Percentiles rank a stretch among this genome's conserved stretches.
Conservation (phyloP, 306 rosid genomes). For the Rosa chinensis region DNA sequence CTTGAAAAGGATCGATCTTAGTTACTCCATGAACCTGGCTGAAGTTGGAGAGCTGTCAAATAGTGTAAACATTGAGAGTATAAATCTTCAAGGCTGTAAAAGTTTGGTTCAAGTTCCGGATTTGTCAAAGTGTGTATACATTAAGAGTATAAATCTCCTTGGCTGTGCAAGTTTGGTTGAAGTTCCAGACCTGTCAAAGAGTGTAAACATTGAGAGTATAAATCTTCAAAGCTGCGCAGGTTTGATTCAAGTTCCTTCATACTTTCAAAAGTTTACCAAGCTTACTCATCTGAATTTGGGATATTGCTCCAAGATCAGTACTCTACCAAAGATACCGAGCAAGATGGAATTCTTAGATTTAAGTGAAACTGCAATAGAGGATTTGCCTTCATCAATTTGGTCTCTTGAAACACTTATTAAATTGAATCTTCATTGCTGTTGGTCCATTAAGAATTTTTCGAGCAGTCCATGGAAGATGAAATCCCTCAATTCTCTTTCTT, state of each 20-base stretch:
- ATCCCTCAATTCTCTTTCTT: not conserved
- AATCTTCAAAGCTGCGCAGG: not conserved
- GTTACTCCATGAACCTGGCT: not conserved
- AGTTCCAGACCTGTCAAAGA: slow-evolving; percentile 23
- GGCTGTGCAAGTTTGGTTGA: not conserved
- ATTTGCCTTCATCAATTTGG: slow-evolving; percentile 9
- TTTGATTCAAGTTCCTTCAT: not conserved
- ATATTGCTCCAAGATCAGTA: not conserved
- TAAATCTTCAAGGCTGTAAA: slow-evolving; percentile 3
- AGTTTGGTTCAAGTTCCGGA: not conserved
- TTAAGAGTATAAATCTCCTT: not conserved
- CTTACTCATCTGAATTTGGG: not conserved
- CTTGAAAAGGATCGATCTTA: slow-evolving; percentile 5
- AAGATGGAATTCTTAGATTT: not conserved
- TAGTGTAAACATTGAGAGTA: not conserved
- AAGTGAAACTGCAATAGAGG: not conserved
- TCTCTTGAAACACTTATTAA: not conserved
- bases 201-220: not conserved
- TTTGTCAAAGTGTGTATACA: not conserved
- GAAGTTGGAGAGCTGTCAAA: not conserved
- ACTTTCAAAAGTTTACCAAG: not conserved
- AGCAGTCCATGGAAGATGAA: not conserved
- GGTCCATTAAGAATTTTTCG: not conserved
- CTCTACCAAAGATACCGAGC: not conserved
- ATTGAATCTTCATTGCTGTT: not conserved